Conservation (phyloP, 164 flowering plant genomes). For the Kingdonia uniflora region DNA sequence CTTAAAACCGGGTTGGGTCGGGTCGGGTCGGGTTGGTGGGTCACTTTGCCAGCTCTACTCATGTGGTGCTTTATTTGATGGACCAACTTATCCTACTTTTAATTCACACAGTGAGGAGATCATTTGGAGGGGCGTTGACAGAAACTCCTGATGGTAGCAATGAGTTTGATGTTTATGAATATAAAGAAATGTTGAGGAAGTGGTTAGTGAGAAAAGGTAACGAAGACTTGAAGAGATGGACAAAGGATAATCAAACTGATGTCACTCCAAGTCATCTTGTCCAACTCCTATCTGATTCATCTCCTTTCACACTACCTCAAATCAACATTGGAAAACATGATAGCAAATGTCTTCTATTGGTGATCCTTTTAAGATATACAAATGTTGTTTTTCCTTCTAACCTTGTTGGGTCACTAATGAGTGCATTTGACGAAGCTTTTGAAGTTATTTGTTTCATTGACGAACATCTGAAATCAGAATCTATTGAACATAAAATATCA, state of each 20-base stretch:
- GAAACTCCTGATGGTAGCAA: not conserved
- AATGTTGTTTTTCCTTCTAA: not conserved
- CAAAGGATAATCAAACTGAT: not conserved
- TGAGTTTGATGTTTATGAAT: not conserved
- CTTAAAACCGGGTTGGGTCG: too few relatives aligned
- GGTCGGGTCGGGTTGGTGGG: too few relatives aligned
- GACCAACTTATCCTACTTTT: not conserved
- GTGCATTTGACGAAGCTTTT: not conserved
- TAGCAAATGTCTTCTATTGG: not conserved
- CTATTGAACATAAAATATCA: too few relatives aligned
- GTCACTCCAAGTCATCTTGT: not conserved
- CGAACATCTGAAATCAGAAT: not conserved
- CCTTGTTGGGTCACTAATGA: not conserved
- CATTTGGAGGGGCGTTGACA: not conserved
- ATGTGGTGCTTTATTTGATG: too few relatives aligned
- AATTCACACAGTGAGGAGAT: not conserved
- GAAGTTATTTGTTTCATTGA: not conserved
- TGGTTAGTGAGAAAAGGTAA: not conserved
- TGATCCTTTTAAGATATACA: not conserved
- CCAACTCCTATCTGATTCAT: not conserved
- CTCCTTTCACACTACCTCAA: not conserved
- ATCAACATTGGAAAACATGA: not conserved
- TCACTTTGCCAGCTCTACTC: too few relatives aligned
- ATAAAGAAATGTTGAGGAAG: too few relatives aligned
- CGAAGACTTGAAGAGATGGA: conserved; percentile 1